Conservation (phyloP, 768 basidiomycete species). For the Kwoniella bestiolae region DNA sequence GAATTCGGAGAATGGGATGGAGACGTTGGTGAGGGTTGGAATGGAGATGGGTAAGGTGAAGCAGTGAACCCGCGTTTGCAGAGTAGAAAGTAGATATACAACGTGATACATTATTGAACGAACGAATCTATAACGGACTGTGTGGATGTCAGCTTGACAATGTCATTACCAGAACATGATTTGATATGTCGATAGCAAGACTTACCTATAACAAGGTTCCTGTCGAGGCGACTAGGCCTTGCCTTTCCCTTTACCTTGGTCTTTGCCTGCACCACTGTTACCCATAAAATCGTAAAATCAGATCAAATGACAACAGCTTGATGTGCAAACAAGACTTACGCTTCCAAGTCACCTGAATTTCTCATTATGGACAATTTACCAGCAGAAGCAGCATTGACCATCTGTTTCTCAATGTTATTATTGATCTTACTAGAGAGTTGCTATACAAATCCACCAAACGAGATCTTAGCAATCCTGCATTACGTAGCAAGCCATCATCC, state of each 20-base stretch:
- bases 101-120: slow-evolving; percentile 21
- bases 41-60: slow-evolving; percentile 55
- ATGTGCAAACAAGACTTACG: slow-evolving; percentile 30
- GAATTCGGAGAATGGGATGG: slow-evolving; percentile 65
- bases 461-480: too few relatives aligned
- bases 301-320: too few relatives aligned
- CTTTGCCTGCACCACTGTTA: slow-evolving; percentile 37
- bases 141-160: too few relatives aligned
- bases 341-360: slow-evolving; percentile 46
- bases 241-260: slow-evolving; percentile 37
- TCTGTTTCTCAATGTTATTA: slow-evolving; percentile 86
- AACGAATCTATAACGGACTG: too few relatives aligned
- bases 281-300: too few relatives aligned
- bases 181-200: not conserved
- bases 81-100: slow-evolving; percentile 5
- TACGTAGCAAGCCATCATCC: not conserved
- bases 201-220: not conserved
- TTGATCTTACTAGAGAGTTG: slow-evolving; percentile 87
- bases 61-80: not conserved
- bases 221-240: slow-evolving; percentile 21
- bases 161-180: too few relatives aligned
- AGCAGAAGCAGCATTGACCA: slow-evolving; percentile 82
- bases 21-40: slow-evolving; percentile 70
- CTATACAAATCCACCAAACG: too few relatives aligned
- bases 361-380: slow-evolving; percentile 94